These are phyloP conservation scores for Xylaria sp. DNA, from an alignment of 2,329 filamentous ascomycete species.

Conservation along the genomic window DNA sequence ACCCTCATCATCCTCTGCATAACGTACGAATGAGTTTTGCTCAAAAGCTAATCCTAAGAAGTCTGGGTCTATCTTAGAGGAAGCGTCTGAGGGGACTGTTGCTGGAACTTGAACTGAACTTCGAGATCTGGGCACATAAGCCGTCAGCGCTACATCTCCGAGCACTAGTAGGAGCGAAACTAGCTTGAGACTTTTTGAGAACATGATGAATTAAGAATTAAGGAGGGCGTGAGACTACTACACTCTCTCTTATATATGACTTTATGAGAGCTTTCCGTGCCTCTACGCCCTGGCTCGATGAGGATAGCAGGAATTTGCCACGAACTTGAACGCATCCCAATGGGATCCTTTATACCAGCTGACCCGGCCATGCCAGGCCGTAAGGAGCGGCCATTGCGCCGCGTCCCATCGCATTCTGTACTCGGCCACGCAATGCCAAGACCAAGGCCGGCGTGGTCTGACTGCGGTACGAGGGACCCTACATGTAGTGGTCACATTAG, in stretches of 20 bases:
- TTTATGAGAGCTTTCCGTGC: not conserved
- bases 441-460: not conserved
- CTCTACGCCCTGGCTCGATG: not conserved
- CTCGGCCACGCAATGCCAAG: slow-evolving; percentile 1
- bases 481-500: slow-evolving; percentile 2
- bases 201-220: slow-evolving; percentile 28
- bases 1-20: slow-evolving; percentile 41
- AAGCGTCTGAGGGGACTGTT: slow-evolving; percentile 24
- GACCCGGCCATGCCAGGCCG: slow-evolving; percentile 16
- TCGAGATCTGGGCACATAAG: slow-evolving; percentile 26
- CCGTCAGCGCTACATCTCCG: slow-evolving; percentile 26
- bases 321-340: slow-evolving; percentile 8
- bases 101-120: slow-evolving; percentile 29
- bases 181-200: slow-evolving; percentile 7
- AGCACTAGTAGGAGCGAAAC: slow-evolving; percentile 28
- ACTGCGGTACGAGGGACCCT: not conserved
- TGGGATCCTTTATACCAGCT: slow-evolving; percentile 31
- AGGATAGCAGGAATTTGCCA: not conserved
- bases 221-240: not conserved
- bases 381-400: slow-evolving; percentile 17
- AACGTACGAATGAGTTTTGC: slow-evolving; percentile 43
- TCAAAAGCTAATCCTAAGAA: slow-evolving; percentile 45
- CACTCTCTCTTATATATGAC: not conserved
- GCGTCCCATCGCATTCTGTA: slow-evolving; percentile 27
- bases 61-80: slow-evolving; percentile 33